phyloP scores from a whole-genome alignment of 2,329 filamentous ascomycete genomes.

The Lasiodiplodia sp. region DNA sequence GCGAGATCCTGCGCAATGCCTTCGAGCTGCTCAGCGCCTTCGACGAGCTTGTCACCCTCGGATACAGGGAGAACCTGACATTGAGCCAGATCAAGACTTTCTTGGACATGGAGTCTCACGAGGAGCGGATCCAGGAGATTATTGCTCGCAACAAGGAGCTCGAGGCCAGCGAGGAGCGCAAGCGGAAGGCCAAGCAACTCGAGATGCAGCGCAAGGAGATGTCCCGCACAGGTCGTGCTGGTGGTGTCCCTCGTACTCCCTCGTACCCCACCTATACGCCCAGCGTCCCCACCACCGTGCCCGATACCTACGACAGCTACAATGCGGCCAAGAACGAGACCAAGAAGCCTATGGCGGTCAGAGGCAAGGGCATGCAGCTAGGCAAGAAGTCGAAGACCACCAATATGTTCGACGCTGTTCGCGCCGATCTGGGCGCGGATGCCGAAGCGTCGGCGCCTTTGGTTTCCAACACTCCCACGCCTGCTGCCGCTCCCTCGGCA shows the following conservation, averaged over 20 bases:
- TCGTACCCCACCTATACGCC: constrained; percentile 90
- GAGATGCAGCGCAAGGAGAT: constrained; percentile 99
- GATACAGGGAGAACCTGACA: constrained; percentile 95
- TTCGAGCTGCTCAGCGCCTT: constrained; percentile 97
- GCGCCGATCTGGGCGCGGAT: constrained; percentile 87
- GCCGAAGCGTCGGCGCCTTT: constrained; percentile 76
- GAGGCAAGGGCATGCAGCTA: constrained; percentile 98
- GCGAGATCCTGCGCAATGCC: constrained; percentile 92
- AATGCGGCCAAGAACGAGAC: constrained; percentile 98
- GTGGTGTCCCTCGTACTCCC: constrained; percentile 72
- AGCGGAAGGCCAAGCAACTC: constrained; percentile 97
- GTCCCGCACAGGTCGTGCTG: constrained; percentile 72
- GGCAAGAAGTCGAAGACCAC: constrained; percentile 99
- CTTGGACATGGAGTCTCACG: constrained; percentile 98
- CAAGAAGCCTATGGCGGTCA: constrained; percentile 71
- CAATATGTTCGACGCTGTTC: constrained; percentile 95
- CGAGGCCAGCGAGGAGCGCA: constrained; percentile 96
- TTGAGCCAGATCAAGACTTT: constrained; percentile 99
- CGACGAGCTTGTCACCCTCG: constrained; percentile 93
- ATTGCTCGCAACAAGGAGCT: constrained; percentile 98
- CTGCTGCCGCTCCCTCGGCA: constrained; percentile 58
- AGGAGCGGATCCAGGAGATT: constrained; percentile 98
- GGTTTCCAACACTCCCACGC: constrained; percentile 65
- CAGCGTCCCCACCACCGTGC: constrained; percentile 73
- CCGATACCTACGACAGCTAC: constrained; percentile 90